Conservation (phyloP, 352 stramenopile genomes). For the Phytophthora nicotianae region DNA sequence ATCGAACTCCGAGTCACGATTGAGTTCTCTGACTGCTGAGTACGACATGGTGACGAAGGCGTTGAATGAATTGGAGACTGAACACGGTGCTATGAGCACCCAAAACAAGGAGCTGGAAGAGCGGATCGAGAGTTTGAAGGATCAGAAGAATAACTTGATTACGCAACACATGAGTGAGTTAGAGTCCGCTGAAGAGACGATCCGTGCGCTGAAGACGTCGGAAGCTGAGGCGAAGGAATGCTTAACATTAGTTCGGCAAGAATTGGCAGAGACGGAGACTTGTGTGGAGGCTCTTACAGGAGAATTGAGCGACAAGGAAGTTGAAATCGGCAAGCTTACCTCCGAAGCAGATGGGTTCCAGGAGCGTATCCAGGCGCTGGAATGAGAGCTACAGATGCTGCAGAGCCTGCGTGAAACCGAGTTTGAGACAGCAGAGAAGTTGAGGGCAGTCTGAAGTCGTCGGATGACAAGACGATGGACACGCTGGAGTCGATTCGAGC, state of each 20-base stretch:
- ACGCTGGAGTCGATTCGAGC: no score
- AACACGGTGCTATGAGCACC: constrained; percentile 14
- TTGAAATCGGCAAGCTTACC: neutral
- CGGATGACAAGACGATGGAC: no score
- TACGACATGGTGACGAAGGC: constrained; percentile 18
- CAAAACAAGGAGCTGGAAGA: constrained; percentile 24
- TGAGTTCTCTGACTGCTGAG: constrained; percentile 23
- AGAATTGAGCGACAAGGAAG: constrained; percentile 4
- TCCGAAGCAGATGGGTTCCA: constrained; percentile 3
- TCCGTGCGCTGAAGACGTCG: constrained; percentile 9
- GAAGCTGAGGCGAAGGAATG: constrained; percentile 8
- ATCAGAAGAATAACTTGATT: constrained; percentile 23
- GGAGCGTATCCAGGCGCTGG: constrained; percentile 13
- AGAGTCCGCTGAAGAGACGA: constrained; percentile 21
- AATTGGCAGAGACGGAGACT: constrained; percentile 9
- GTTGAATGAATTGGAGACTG: constrained; percentile 16
- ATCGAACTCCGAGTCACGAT: constrained; percentile 17
- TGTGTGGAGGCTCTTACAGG: constrained; percentile 2
- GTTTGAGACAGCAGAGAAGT: constrained; percentile 22
- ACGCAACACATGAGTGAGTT: constrained; percentile 17
- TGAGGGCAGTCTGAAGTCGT: constrained; percentile 20
- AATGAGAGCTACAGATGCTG: constrained; percentile 33
- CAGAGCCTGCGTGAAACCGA: constrained; percentile 24
- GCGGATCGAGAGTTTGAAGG: constrained; percentile 12
- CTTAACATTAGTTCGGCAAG: constrained; percentile 10